These are phyloP conservation scores for Rhizopogon vulgaris DNA, from an alignment of 768 basidiomycete genomes.

Conservation along the genomic window DNA sequence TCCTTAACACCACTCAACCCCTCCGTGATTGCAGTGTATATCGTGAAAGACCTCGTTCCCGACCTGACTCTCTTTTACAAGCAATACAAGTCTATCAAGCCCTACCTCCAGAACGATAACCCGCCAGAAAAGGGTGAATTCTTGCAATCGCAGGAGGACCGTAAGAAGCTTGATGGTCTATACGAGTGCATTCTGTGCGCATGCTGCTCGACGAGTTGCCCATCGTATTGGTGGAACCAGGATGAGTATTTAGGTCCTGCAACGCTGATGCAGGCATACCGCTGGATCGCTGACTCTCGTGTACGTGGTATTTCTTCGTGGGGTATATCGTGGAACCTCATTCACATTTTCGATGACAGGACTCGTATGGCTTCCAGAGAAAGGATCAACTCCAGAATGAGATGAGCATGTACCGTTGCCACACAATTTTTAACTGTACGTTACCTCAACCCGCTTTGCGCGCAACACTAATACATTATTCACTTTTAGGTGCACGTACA, in stretches of 20 bases:
- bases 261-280: constrained; percentile 92
- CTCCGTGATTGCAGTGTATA: constrained; percentile 64
- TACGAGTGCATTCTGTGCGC: constrained; percentile 98
- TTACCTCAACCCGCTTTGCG: not conserved
- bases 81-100: constrained; percentile 99
- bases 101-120: constrained; percentile 91
- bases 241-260: constrained; percentile 98
- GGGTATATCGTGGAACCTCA: not conserved
- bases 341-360: constrained; percentile 35
- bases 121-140: constrained; percentile 81
- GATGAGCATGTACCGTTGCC: constrained; percentile 94
- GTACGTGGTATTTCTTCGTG: constrained; percentile 35
- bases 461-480: no score
- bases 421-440: constrained; percentile 96
- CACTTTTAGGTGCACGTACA: constrained; percentile 66
- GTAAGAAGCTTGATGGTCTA: constrained; percentile 92
- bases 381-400: constrained; percentile 94
- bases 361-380: constrained; percentile 69
- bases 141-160: constrained; percentile 86
- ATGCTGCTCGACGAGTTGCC: constrained; percentile 97
- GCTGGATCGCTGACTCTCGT: constrained; percentile 96
- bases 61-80: constrained; percentile 93
- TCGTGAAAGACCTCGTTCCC: constrained; percentile 97
- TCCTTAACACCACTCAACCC: not conserved
- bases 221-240: constrained; percentile 99